These are phyloP conservation scores for Cydonia oblonga DNA, from an alignment of 331 rosid species.

Conservation along the genomic window DNA sequence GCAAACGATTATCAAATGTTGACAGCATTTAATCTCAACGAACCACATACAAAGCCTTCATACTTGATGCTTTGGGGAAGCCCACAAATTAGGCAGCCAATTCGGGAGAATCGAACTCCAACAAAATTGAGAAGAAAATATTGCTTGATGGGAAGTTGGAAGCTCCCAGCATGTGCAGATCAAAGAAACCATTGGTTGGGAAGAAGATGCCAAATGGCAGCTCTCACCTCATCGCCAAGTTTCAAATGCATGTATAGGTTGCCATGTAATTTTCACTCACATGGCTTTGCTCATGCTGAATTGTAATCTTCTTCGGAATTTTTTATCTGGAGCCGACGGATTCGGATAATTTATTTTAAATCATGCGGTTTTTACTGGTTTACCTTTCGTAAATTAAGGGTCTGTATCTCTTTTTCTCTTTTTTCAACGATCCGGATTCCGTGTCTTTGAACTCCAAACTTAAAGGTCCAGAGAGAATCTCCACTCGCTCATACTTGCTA, in stretches of 20 bases:
- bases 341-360: too few species aligned
- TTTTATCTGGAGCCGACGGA: too few species aligned
- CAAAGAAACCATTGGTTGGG: conserved; percentile 17
- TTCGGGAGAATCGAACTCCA: neutral
- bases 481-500: conserved; percentile 2
- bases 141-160: conserved; percentile 26
- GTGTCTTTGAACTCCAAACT: too few species aligned
- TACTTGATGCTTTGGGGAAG: neutral
- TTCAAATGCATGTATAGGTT: conserved; percentile 19
- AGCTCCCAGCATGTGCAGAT: conserved; percentile 36
- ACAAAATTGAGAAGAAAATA: neutral
- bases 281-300: conserved; percentile 20
- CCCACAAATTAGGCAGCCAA: conserved; percentile 14
- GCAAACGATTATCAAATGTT: neutral
- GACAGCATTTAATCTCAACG: neutral
- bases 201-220: conserved; percentile 28
- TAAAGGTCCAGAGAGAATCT: too few species aligned
- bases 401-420: too few species aligned
- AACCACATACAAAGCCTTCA: neutral
- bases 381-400: too few species aligned
- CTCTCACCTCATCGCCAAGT: conserved; percentile 10
- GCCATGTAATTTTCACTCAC: conserved; percentile 33
- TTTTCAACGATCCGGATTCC: too few species aligned
- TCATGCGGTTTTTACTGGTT: accelerated
- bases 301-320: too few species aligned